Percentiles rank a stretch among this genome's conserved stretches.
Conservation (phyloP, 345 rosid genomes). For the Aquilaria sinensis region DNA sequence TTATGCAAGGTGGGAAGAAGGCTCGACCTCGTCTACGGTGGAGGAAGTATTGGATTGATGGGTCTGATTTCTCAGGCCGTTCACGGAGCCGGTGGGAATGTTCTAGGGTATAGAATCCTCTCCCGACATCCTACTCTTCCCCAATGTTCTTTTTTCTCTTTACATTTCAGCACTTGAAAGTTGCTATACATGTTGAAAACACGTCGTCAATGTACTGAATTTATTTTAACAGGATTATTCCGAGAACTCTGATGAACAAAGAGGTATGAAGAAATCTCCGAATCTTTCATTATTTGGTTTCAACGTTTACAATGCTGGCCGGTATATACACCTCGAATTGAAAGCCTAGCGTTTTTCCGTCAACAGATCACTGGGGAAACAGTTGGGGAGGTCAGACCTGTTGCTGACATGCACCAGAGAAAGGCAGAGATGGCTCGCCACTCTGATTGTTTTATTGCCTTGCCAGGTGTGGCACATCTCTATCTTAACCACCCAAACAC, state of each 20-base stretch:
- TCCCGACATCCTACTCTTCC: not conserved
- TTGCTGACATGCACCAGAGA: slow-evolving; percentile 95
- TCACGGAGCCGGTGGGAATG: slow-evolving; percentile 73
- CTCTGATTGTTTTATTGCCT: slow-evolving; percentile 92
- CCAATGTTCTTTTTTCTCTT: not conserved
- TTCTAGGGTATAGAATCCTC: slow-evolving; percentile 56
- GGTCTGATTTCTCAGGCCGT: slow-evolving; percentile 88
- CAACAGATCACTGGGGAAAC: slow-evolving; percentile 73
- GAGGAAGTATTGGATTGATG: slow-evolving; percentile 95
- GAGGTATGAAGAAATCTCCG: slow-evolving; percentile 35
- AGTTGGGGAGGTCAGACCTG: slow-evolving; percentile 79
- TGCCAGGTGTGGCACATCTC: slow-evolving; percentile 59
- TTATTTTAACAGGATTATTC: slow-evolving; percentile 54
- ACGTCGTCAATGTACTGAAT: no score
- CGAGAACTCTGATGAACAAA: slow-evolving; percentile 82
- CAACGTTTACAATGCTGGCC: not conserved
- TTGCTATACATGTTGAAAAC: not conserved
- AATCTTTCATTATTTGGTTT: not conserved
- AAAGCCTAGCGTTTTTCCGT: slow-evolving; percentile 1
- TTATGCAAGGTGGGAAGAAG: slow-evolving; percentile 52
- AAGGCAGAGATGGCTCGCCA: slow-evolving; percentile 96
- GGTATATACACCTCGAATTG: not conserved
- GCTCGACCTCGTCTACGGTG: slow-evolving; percentile 88
- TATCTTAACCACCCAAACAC: not conserved
- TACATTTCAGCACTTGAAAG: not conserved